These are phyloP conservation scores for Chenopodium suecicum DNA, from an alignment of 148 eudicot genomes.

Conservation along the genomic window DNA sequence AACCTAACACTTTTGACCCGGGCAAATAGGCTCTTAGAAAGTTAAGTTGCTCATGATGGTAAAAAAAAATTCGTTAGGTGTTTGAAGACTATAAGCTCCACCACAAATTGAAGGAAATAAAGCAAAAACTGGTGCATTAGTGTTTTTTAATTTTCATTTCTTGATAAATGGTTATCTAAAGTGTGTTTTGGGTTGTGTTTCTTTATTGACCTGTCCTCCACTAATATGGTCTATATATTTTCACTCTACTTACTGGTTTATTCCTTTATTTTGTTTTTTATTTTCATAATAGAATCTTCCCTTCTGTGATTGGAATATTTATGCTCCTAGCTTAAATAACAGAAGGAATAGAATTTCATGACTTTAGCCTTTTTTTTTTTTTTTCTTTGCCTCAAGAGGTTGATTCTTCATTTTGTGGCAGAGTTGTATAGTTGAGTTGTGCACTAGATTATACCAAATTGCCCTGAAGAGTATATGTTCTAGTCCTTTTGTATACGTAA, in stretches of 20 bases:
- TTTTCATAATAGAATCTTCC: not conserved
- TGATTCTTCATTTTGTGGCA: not conserved
- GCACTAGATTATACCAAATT: no score
- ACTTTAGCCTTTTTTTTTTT: not conserved
- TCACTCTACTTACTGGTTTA: no score
- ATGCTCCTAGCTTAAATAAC: not conserved
- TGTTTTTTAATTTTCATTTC: not conserved
- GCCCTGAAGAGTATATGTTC: no score
- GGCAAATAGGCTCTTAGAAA: not conserved
- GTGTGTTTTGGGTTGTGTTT: not conserved
- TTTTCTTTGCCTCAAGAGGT: not conserved
- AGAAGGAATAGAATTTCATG: not conserved
- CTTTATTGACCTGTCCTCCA: no score
- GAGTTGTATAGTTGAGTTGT: not conserved
- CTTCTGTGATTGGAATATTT: not conserved
- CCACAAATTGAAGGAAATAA: not conserved
- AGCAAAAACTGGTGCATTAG: not conserved
- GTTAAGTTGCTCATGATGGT: not conserved
- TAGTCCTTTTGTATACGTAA: no score
- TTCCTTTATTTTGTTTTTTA: no score
- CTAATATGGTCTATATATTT: no score
- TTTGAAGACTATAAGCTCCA: not conserved
- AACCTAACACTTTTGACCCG: not conserved
- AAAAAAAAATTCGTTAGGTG: not conserved
- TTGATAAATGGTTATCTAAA: not conserved